Evolutionary conservation across 352 stramenopile genomes (phyloP).

Genomic region (Heterotrichella gracilis): DNA sequence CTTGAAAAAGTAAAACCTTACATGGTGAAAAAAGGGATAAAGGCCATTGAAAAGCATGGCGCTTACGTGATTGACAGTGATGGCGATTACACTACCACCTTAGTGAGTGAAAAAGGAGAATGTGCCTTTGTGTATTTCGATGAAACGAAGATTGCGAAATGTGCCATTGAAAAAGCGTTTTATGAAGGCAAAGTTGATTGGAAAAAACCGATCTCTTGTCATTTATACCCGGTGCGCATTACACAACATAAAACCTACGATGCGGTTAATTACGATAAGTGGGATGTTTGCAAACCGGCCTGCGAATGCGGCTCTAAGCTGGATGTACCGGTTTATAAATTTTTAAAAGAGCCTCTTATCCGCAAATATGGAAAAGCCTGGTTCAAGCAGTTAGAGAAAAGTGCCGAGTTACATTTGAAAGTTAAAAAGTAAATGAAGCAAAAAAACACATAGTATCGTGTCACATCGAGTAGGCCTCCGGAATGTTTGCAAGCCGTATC

Average conservation of each 20-base stretch:
- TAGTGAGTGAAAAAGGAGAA: not conserved
- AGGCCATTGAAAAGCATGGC: not conserved
- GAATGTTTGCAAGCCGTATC: too few species aligned
- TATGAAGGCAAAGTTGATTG: not conserved
- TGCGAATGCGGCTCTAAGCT: not conserved
- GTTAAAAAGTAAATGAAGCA: not conserved
- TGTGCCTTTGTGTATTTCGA: not conserved
- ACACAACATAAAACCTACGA: not conserved
- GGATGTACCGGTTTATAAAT: not conserved
- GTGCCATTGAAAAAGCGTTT: not conserved
- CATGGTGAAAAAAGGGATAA: not conserved
- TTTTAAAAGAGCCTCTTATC: constrained; percentile 8
- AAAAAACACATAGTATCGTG: too few species aligned
- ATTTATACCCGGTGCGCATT: not conserved
- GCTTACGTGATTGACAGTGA: not conserved
- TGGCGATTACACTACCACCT: not conserved
- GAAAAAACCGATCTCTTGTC: not conserved
- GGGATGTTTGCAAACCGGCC: not conserved
- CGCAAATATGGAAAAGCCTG: not conserved
- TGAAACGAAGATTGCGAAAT: not conserved
- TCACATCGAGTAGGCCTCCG: too few species aligned
- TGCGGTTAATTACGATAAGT: not conserved
- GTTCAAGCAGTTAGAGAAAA: constrained; percentile 1
- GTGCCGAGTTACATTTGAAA: not conserved
- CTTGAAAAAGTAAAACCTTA: constrained; percentile 3